A percentile compares a stretch with the other conserved stretches of the same genome.
Conservation (phyloP, 306 rosid species). For the Citrullus mucosospermus region DNA sequence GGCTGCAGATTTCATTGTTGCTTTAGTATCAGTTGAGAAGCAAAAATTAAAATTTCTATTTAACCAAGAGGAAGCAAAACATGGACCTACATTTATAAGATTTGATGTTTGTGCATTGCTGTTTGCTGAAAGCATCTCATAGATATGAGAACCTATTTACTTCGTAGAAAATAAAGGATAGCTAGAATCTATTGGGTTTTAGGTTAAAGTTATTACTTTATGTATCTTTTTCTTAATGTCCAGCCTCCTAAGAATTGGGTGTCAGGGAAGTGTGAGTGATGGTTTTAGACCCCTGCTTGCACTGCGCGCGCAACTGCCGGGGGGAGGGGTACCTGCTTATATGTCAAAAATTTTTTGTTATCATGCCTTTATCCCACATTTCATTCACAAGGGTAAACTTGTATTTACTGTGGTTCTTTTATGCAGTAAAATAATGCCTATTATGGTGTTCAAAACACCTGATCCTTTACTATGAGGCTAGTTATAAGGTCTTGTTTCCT, state of each 20-base stretch:
- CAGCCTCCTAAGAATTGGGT: not conserved
- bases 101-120: not conserved
- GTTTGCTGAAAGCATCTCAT: not conserved
- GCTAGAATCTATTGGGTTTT: not conserved
- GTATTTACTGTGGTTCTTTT: not conserved
- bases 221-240: not conserved
- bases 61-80: not conserved
- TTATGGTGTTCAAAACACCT: not conserved
- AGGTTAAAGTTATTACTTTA: not conserved
- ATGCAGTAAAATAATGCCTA: not conserved
- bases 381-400: not conserved
- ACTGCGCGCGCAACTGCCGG: too few relatives aligned
- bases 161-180: not conserved
- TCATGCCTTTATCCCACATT: not conserved
- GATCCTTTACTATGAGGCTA: not conserved
- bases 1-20: slow-evolving; percentile 8
- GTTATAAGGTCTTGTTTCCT: not conserved
- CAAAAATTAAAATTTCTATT: not conserved
- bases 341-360: not conserved
- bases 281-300: not conserved
- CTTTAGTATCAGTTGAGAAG: slow-evolving; percentile 4
- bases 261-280: not conserved
- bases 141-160: not conserved
- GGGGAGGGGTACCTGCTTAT: not conserved
- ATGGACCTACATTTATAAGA: not conserved